Evolutionary conservation across 2,329 filamentous ascomycete species (phyloP).

Genomic region (Ilyonectria destructans): DNA sequence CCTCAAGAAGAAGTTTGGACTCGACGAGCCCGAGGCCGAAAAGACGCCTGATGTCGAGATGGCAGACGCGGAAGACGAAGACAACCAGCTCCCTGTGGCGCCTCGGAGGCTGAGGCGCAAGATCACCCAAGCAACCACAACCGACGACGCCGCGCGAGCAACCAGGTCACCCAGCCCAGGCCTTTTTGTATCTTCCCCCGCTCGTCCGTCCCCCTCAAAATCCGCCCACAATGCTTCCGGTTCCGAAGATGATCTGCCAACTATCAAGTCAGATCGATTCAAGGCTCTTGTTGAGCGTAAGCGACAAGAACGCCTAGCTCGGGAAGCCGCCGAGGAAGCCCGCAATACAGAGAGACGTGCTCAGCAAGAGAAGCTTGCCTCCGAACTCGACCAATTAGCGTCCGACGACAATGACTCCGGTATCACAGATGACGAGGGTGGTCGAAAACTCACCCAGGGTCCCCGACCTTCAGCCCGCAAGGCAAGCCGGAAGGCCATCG

Average conservation of each 20-base stretch:
- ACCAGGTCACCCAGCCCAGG: constrained; percentile 58
- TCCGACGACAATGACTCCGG: constrained; percentile 62
- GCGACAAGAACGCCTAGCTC: constrained; percentile 78
- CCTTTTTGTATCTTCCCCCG: constrained; percentile 72
- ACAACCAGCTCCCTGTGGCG: constrained; percentile 60
- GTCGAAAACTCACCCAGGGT: constrained; percentile 78
- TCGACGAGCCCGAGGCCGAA: constrained; percentile 46
- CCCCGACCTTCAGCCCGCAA: constrained; percentile 80
- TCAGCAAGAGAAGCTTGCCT: constrained; percentile 54
- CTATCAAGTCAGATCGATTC: constrained; percentile 73
- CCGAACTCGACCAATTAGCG: constrained; percentile 55
- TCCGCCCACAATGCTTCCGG: constrained; percentile 55
- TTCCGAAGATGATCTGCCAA: constrained; percentile 65
- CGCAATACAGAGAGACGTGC: constrained; percentile 63
- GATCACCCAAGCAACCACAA: constrained; percentile 53
- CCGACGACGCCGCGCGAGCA: constrained; percentile 36
- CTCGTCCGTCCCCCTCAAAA: constrained; percentile 53
- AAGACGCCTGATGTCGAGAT: constrained; percentile 49
- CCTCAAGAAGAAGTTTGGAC: constrained; percentile 61
- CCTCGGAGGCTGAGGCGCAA: constrained; percentile 60
- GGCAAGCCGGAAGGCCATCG: constrained; percentile 93
- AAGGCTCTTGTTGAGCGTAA: constrained; percentile 82
- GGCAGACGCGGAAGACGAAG: constrained; percentile 56
- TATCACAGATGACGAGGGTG: constrained; percentile 75
- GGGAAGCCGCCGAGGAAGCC: constrained; percentile 73